Conservation (phyloP, 2,329 filamentous ascomycete genomes). For the Zymoseptoria passerinii region DNA sequence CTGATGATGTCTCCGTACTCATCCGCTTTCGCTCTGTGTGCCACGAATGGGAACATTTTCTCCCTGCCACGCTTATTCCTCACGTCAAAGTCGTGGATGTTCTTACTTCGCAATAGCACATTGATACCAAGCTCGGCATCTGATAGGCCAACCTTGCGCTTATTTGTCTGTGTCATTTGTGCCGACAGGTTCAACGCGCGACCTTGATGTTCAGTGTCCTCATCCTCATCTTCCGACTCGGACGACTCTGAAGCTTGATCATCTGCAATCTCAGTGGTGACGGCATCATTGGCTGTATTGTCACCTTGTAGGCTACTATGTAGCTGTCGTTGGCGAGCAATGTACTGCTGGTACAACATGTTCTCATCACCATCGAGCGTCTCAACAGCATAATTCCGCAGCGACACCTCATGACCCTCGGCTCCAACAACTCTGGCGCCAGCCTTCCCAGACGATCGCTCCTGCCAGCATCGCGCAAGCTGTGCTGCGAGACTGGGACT, state of each 20-base stretch:
- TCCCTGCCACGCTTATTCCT: constrained; percentile 86
- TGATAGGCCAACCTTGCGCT: constrained; percentile 76
- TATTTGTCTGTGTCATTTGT: constrained; percentile 66
- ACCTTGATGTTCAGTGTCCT: constrained; percentile 84
- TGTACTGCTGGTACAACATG: constrained; percentile 78
- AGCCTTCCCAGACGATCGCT: constrained; percentile 15
- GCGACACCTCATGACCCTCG: constrained; percentile 43
- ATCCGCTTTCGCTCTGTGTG: constrained; percentile 70
- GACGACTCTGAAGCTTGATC: constrained; percentile 81
- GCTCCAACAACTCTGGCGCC: constrained; percentile 48
- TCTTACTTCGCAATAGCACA: constrained; percentile 71
- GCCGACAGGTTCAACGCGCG: constrained; percentile 84
- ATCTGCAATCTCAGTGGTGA: constrained; percentile 54
- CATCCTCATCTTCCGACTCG: constrained; percentile 78
- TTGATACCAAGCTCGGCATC: constrained; percentile 91
- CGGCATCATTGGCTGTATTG: constrained; percentile 59
- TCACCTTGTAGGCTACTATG: constrained; percentile 72
- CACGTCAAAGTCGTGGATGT: constrained; percentile 88
- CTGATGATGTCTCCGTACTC: constrained; percentile 92
- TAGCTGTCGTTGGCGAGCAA: constrained; percentile 78
- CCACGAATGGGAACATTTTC: constrained; percentile 80
- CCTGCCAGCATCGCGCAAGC: constrained; percentile 56
- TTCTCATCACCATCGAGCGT: constrained; percentile 74
- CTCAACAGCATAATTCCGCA: constrained; percentile 37
- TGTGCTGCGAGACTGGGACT: constrained; percentile 58